Conservation (phyloP, 768 basidiomycete genomes). For the Erythrobasidium yunnanense region DNA sequence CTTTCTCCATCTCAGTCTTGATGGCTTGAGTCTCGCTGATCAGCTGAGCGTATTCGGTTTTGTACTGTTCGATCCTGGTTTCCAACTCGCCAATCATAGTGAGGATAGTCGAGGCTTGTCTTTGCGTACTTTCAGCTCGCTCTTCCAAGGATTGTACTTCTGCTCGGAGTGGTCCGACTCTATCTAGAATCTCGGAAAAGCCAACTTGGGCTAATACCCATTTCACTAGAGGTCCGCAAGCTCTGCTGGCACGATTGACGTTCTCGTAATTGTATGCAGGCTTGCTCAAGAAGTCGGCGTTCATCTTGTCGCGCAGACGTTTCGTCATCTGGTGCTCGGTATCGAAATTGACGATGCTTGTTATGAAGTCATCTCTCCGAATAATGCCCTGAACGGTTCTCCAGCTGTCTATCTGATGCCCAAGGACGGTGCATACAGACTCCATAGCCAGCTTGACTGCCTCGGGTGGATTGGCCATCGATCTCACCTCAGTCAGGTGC, state of each 20-base stretch:
- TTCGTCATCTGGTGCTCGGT: constrained; percentile 83
- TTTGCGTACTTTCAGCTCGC: constrained; percentile 88
- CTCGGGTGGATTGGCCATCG: constrained; percentile 97
- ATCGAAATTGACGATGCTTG: constrained; percentile 88
- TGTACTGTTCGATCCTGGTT: constrained; percentile 80
- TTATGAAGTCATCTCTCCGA: constrained; percentile 91
- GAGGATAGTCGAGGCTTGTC: constrained; percentile 79
- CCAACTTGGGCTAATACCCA: constrained; percentile 95
- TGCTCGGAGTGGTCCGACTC: constrained; percentile 86
- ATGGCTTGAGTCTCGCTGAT: constrained; percentile 96
- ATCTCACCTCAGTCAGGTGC: constrained; percentile 89
- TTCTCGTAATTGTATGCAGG: constrained; percentile 89
- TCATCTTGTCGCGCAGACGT: constrained; percentile 76
- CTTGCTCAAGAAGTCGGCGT: constrained; percentile 78
- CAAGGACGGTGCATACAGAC: constrained; percentile 88
- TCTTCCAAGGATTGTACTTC: constrained; percentile 86
- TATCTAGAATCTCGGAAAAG: constrained; percentile 94
- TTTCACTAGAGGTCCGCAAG: constrained; percentile 94
- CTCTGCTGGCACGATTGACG: constrained; percentile 87
- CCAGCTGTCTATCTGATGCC: constrained; percentile 96
- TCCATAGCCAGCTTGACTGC: constrained; percentile 97
- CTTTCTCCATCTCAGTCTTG: constrained; percentile 93
- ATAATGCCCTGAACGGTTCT: constrained; percentile 89
- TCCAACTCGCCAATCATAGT: constrained; percentile 87
- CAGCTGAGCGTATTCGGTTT: constrained; percentile 90